These are phyloP conservation scores for Rosa persica DNA, from an alignment of 306 rosid genomes.

Conservation along the genomic window DNA sequence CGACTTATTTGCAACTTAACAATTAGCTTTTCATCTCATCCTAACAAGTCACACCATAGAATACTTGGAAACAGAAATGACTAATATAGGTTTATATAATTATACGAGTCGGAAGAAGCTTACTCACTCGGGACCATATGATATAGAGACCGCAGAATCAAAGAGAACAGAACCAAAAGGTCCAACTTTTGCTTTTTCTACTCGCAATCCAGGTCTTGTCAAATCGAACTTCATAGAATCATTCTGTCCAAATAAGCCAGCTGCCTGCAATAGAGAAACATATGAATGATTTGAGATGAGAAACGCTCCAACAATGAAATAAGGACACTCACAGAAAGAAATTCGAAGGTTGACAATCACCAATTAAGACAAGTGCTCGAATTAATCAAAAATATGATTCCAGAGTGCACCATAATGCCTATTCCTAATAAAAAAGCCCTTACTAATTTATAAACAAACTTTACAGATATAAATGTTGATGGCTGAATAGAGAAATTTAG, in stretches of 20 bases:
- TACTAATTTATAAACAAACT: background rate
- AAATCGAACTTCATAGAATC: slow-evolving; percentile 78
- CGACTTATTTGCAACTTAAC: background rate
- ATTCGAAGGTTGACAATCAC: background rate
- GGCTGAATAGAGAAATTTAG: background rate
- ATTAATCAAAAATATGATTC: background rate
- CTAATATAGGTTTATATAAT: background rate
- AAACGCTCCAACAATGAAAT: slow-evolving; percentile 6
- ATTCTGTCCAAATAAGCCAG: slow-evolving; percentile 62
- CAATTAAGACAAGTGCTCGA: background rate
- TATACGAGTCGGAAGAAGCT: slow-evolving; percentile 38
- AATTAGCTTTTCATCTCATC: background rate
- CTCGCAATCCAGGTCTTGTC: slow-evolving; percentile 47
- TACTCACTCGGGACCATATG: slow-evolving; percentile 70
- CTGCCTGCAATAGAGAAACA: slow-evolving; percentile 56
- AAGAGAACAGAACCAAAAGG: slow-evolving; percentile 84
- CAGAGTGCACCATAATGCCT: background rate
- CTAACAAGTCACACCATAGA: background rate
- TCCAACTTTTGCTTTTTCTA: slow-evolving; percentile 92
- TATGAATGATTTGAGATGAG: slow-evolving; percentile 21
- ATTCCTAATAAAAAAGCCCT: background rate
- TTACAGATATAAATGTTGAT: background rate
- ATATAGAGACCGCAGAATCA: slow-evolving; percentile 92
- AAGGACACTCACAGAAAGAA: background rate
- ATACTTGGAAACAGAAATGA: background rate